Percentiles rank a stretch among this genome's conserved stretches.
phyloP scores from a whole-genome alignment of 176 grass and related monocot genomes.

The Calamus simplicifolius region DNA sequence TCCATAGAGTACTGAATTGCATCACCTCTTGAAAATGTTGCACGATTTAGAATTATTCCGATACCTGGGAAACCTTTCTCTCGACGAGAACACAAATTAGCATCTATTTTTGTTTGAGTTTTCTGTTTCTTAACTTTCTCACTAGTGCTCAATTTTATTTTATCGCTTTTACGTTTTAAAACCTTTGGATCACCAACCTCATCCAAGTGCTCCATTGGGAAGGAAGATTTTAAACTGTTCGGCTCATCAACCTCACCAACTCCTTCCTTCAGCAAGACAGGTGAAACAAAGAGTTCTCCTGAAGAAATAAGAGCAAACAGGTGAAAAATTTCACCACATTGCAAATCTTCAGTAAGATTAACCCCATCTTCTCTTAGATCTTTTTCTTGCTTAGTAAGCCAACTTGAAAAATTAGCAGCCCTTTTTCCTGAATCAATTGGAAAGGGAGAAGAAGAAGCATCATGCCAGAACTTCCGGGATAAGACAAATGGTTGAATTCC shows the following conservation, averaged over 20 bases:
- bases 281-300: conserved; percentile 50
- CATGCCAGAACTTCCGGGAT: conserved; percentile 66
- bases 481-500: conserved; percentile 67
- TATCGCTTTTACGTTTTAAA: conserved; percentile 49
- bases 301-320: conserved; percentile 64
- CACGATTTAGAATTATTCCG: conserved; percentile 46
- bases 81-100: conserved; percentile 48
- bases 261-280: conserved; percentile 62
- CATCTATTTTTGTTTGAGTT: conserved; percentile 45
- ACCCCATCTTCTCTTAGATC: conserved; percentile 26
- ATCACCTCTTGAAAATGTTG: conserved; percentile 32
- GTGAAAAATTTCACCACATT: conserved; percentile 75
- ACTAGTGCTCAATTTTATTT: conserved; percentile 21
- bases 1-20: conserved; percentile 14
- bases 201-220: conserved; percentile 14
- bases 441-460: conserved; percentile 67
- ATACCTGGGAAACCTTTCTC: conserved; percentile 95
- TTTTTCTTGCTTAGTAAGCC: conserved; percentile 56
- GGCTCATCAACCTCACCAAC: conserved; percentile 81
- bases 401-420: conserved; percentile 49
- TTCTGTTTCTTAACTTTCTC: conserved; percentile 60
- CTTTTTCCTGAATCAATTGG: conserved; percentile 79
- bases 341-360: conserved; percentile 62
- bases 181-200: conserved; percentile 12
- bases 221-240: conserved; percentile 21